Percentiles rank a stretch among this genome's conserved stretches.
phyloP scores from a whole-genome alignment of 1,284 basidiomycete species.

The Papiliotrema fonsecae region DNA sequence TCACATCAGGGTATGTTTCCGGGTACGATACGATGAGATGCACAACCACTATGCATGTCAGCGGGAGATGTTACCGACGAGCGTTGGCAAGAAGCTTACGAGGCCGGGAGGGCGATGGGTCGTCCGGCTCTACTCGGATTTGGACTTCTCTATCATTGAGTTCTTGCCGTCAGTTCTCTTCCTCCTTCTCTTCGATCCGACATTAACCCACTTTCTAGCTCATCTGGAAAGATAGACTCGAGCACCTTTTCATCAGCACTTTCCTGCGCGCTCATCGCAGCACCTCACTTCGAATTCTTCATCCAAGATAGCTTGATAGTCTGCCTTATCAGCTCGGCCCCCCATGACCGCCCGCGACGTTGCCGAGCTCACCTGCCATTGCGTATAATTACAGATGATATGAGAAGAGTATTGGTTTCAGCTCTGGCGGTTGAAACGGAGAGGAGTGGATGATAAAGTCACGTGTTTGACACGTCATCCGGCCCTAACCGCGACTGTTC shows the following conservation, averaged over 20 bases:
- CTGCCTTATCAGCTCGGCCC: slow-evolving; percentile 14
- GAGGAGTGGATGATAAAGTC: neutral
- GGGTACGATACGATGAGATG: slow-evolving; percentile 67
- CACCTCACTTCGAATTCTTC: slow-evolving; percentile 81
- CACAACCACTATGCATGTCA: slow-evolving; percentile 62
- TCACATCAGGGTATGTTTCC: slow-evolving; percentile 64
- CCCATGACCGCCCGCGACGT: neutral
- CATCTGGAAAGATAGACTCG: slow-evolving; percentile 91
- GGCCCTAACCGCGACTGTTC: neutral
- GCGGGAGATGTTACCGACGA: slow-evolving; percentile 1
- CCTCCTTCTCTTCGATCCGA: slow-evolving; percentile 30
- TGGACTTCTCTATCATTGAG: slow-evolving; percentile 72
- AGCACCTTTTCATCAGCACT: slow-evolving; percentile 65
- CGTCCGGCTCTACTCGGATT: slow-evolving; percentile 86
- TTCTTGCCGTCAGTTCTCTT: slow-evolving; percentile 63
- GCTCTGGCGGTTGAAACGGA: neutral
- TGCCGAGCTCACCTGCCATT: neutral
- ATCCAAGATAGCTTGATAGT: slow-evolving; percentile 50
- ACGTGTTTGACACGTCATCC: neutral
- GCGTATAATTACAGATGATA: neutral
- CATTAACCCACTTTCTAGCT: slow-evolving; percentile 73
- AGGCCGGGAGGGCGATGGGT: slow-evolving; percentile 48
- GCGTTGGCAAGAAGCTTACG: slow-evolving; percentile 10
- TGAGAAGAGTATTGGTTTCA: neutral
- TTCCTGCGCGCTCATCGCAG: slow-evolving; percentile 10